Conservation (phyloP, 805 yeast genomes). For the Yarrowia divulgata region DNA sequence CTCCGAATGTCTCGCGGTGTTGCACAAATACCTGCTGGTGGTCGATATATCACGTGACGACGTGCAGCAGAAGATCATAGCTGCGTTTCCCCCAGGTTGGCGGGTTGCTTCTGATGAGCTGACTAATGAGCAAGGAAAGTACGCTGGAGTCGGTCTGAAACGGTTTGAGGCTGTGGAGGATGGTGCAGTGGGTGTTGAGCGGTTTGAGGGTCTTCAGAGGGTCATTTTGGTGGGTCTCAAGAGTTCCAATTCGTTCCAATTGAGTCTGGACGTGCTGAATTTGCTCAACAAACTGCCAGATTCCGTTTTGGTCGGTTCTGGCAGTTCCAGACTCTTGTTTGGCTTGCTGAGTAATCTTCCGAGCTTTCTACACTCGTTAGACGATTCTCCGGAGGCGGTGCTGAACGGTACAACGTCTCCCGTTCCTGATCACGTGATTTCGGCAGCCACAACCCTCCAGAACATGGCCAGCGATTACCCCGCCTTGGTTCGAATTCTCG, state of each 20-base stretch:
- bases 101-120: slow-evolving; percentile 57
- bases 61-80: slow-evolving; percentile 79
- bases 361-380: slow-evolving; percentile 81
- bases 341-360: slow-evolving; percentile 83
- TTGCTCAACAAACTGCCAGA: slow-evolving; percentile 69
- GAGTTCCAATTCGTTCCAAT: slow-evolving; percentile 80
- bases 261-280: slow-evolving; percentile 75
- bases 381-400: slow-evolving; percentile 55
- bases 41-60: slow-evolving; percentile 86
- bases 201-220: slow-evolving; percentile 85
- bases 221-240: slow-evolving; percentile 82
- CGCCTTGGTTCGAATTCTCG: slow-evolving; percentile 71
- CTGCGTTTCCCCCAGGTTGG: slow-evolving; percentile 95
- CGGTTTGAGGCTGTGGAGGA: slow-evolving; percentile 18
- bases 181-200: slow-evolving; percentile 50
- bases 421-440: slow-evolving; percentile 64
- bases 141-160: slow-evolving; percentile 27
- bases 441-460: slow-evolving; percentile 59
- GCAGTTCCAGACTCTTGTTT: slow-evolving; percentile 70
- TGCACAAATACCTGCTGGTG: slow-evolving; percentile 82
- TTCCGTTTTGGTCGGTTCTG: slow-evolving; percentile 71
- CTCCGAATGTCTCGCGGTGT: slow-evolving; percentile 81
- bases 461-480: slow-evolving; percentile 45
- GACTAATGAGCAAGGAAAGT: slow-evolving; percentile 15
- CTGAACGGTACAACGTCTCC: slow-evolving; percentile 55